These are phyloP conservation scores for Prunus padus DNA, from an alignment of 306 rosid genomes.

Conservation along the genomic window DNA sequence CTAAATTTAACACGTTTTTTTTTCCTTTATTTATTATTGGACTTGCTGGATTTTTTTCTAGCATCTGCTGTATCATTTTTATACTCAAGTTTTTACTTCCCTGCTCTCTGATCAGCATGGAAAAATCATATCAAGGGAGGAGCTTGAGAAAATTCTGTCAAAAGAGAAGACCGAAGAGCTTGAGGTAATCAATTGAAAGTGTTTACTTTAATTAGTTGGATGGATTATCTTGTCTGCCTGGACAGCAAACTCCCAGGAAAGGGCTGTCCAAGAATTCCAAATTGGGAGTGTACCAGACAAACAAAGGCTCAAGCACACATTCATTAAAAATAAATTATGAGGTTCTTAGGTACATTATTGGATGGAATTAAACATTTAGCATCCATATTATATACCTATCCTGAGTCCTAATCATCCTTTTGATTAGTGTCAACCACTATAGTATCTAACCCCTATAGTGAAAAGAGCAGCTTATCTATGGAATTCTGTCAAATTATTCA, in stretches of 20 bases:
- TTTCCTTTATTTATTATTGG: neutral
- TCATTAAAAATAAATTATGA: no score
- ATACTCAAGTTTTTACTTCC: slow-evolving; percentile 23
- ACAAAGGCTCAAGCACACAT: neutral
- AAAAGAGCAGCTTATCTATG: neutral
- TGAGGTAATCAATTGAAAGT: slow-evolving; percentile 52
- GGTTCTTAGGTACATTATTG: neutral
- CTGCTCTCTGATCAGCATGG: slow-evolving; percentile 64
- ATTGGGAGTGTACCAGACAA: neutral
- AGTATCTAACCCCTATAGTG: neutral
- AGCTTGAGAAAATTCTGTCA: slow-evolving; percentile 63
- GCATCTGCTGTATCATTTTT: neutral
- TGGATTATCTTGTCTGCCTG: neutral
- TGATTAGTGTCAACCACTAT: neutral
- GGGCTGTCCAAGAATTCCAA: neutral
- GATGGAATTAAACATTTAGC: neutral
- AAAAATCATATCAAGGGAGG: slow-evolving; percentile 82
- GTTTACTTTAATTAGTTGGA: slow-evolving; percentile 6
- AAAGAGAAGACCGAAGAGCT: slow-evolving; percentile 69
- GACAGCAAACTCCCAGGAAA: neutral
- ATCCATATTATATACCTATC: neutral
- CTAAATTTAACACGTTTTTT: neutral
- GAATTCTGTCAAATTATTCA: neutral
- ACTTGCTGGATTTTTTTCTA: neutral
- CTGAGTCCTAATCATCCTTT: neutral